Conservation (phyloP, 2,329 filamentous ascomycete genomes). For the Colletotrichum sp. region DNA sequence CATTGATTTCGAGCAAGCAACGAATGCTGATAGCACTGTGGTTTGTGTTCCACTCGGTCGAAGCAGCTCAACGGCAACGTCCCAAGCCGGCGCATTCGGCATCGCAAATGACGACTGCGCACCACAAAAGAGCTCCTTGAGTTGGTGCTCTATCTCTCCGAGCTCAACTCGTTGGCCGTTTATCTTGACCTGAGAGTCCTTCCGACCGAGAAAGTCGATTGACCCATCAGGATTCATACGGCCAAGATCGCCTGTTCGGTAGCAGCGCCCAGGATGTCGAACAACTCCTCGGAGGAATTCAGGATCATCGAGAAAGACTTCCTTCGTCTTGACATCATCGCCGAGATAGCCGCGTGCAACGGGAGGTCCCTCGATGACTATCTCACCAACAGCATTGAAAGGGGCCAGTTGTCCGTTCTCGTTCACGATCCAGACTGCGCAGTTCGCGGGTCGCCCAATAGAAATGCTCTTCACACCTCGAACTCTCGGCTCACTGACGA, state of each 20-base stretch:
- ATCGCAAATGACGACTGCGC: not conserved
- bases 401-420: constrained; percentile 24
- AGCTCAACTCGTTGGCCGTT: constrained; percentile 23
- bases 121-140: not conserved
- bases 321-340: not conserved
- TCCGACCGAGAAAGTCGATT: constrained; percentile 18
- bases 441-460: not conserved
- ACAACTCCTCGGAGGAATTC: not conserved
- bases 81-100: not conserved
- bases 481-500: not conserved
- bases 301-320: not conserved
- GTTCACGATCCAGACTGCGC: constrained; percentile 28
- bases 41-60: not conserved
- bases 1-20: not conserved
- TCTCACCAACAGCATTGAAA: constrained; percentile 27
- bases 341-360: constrained; percentile 24
- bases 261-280: not conserved
- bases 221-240: constrained; percentile 13
- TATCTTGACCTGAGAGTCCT: constrained; percentile 23
- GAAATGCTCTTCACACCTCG: not conserved
- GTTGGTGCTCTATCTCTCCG: constrained; percentile 25
- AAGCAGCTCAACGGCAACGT: constrained; percentile 5
- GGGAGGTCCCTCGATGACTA: constrained; percentile 30
- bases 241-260: constrained; percentile 10
- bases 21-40: not conserved